Evolutionary conservation across 1,284 basidiomycete genomes (phyloP), one percentile per base, ranked within the genome.

Genomic region (Microbotryum scabiosae): DNA sequence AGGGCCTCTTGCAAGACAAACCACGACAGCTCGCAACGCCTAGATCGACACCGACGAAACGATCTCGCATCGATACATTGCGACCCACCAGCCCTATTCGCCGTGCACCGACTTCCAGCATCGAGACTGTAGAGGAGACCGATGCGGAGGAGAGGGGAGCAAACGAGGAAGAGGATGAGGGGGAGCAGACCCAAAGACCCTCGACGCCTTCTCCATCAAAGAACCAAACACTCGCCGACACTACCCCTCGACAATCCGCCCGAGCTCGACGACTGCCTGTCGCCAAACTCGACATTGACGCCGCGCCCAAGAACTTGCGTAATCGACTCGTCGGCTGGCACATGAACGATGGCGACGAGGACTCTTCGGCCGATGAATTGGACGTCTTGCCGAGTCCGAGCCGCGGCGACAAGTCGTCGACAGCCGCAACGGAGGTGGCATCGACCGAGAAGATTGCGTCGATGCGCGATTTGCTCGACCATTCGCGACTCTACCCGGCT

Each of bases 301-400:
- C 61, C 10, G 63, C 63, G 4, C 63, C 63, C 0, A 51, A 53
- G 2, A 28, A 12, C 1, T 36, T 64, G 1, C 46, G 63, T 8
- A 64, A 32, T 43, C 59, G 63, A 1, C 54, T 64, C 30, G 63
- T 64, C 10, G 63, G 63, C 3, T 64, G 56, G 47, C 63, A 64
- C 23, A 64, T 64, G 63, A 56, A 64, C 20, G 63, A 64, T 44
- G 63, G 59, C 12, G 63, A 54, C n/a, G 54, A 56, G 2, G 4
- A 45, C 18, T 26, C 21, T 21, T 23, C 16, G 10, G 44, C 45
- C 16, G 44, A 55, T 18, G 54, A 45, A 20, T 12, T 21, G 54
- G 36, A 26, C 25, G 6, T n/a, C 23, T 12, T 21, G 23, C 12
- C 2, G 20, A 32, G 25, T 47, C 56, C 7, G 54, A 52, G 6